Evolutionary conservation across 805 yeast species (phyloP), one percentile per base, ranked within the genome.

Genomic region (Hanseniaspora vineae): DNA sequence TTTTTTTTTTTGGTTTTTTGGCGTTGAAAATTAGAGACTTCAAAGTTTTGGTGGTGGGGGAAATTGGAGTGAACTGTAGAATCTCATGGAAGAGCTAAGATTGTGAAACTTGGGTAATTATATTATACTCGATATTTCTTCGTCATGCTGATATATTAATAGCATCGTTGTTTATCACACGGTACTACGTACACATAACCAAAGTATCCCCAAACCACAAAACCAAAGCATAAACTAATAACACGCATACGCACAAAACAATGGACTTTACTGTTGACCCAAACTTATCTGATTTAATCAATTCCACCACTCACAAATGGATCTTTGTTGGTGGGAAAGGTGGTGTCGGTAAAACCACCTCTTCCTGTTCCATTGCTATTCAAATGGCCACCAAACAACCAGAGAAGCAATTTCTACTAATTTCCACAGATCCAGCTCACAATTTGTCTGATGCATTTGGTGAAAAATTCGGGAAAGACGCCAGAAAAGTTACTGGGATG

Each of bases 291-390:
- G 80, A 84, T 15, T 68, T 84, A 47, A 69, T 84, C 46, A 80
- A 76, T 51, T 85, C 82, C 29, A 67, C 78, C 39, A 66, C 83
- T 12, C 76, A 92, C 60, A 85, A 84, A 61, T 92, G 99, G 99
- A 82, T 92, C 53, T 92, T 92, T 60, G 97, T 90, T 42, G 99
- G 99, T 55, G 99, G 99, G 56, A 92, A 92, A 71, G 99, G 99
- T 65, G 99, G 99, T 67, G 99, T 92, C 31, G 99, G 99, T 59
- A 92, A 92, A 65, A 92, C 99, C 53, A 92, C 98, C 23, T 85
- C 97, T 3, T 90, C 97, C 1, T 89, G 96, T 44, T 88, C 97
- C 20, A 75, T 92, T 55, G 95, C 99, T 19, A 82, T 89, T 52
- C 97, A 92, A 67, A 76, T 92, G 64, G 97, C 98, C 15, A 66